Base-by-base conservation (phyloP, 345 rosid species). In the Reutealis trisperma region DNA sequence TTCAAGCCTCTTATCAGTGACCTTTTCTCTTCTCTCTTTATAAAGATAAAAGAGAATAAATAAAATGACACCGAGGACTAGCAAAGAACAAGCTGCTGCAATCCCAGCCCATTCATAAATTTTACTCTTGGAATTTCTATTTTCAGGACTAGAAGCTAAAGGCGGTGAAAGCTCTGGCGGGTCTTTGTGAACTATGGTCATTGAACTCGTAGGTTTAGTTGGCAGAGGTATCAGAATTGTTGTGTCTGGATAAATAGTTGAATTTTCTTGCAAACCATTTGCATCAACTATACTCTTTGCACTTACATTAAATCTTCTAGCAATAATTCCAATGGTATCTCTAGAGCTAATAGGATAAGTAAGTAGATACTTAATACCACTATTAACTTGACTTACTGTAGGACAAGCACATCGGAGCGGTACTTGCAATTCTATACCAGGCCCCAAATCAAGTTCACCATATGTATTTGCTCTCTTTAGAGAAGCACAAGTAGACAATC, bases 351-450 rank as follows among this genome's bases (percentile, higher is more conserved):
- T 78, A 37, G 84, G 77, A 72, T 80, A 88, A 21, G 88, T 78
- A 45, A 90, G 70, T 25, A 90, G 75, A 77, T 75, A 88, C 44
- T 81, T 82, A 9, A 80, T 77, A 22, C 90, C 89, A 21, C 70
- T 74, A 24, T 1, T 27, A 27, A 77, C 61, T 54, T 88, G 93
- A 63, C 79, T 78, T 49, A 37, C 52, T 19, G 91, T 83, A 12
- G 87, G 88, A 78, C 89, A 88, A 74, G 91, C 89, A 75, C 89
- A 88, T 62, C 86, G 81, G 49, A 83, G 88, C 2, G 87, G 86
- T 6, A 86, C 81, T 45, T 63, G 73, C 61, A 88, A 63, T 65
- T 67, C 68, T 37, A 52, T 3, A 27, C 79, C 83, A 58, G 2
- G 49, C 66, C 11, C n/a, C 83, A 87, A 71, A 18, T 58, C 37